Conservation (phyloP, 2,329 filamentous ascomycete genomes). For the Diplocarpon rosae region DNA sequence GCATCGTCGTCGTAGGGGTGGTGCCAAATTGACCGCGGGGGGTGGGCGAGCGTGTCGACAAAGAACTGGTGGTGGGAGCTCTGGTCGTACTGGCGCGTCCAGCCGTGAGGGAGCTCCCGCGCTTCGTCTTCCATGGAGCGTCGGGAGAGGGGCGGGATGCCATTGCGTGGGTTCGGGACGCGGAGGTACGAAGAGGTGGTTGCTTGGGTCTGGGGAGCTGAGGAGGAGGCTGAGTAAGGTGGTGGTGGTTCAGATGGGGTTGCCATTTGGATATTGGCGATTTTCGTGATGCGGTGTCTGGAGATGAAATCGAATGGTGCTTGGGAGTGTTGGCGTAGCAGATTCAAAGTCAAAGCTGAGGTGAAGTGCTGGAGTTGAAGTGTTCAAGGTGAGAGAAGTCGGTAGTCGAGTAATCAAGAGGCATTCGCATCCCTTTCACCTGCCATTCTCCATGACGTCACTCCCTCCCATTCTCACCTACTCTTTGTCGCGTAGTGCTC, state of each 20-base stretch:
- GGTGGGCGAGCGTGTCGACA: slow-evolving; percentile 43
- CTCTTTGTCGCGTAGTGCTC: too few species aligned
- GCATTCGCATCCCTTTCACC: too few species aligned
- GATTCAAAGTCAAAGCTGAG: too few species aligned
- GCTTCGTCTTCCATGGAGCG: slow-evolving; percentile 52
- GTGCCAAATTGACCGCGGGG: slow-evolving; percentile 48
- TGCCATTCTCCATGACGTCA: too few species aligned
- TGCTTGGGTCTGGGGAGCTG: slow-evolving; percentile 4
- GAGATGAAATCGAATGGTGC: too few species aligned
- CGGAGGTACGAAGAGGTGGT: slow-evolving; percentile 10
- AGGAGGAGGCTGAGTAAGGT: slow-evolving; percentile 24
- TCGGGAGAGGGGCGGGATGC: slow-evolving; percentile 39
- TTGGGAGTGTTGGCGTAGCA: too few species aligned
- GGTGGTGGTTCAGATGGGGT: slow-evolving; percentile 25
- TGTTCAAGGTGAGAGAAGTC: too few species aligned
- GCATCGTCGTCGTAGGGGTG: slow-evolving; percentile 50
- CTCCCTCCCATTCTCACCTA: too few species aligned
- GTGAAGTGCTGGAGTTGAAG: too few species aligned
- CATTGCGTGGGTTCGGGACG: slow-evolving; percentile 33
- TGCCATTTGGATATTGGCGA: neutral
- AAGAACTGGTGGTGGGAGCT: slow-evolving; percentile 48
- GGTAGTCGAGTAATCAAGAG: too few species aligned
- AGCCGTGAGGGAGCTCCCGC: slow-evolving; percentile 42
- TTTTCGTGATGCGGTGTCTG: too few species aligned
- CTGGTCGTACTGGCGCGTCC: slow-evolving; percentile 45